Evolutionary conservation across 176 grass and related monocot genomes (phyloP).

Genomic region (Avena sativa): DNA sequence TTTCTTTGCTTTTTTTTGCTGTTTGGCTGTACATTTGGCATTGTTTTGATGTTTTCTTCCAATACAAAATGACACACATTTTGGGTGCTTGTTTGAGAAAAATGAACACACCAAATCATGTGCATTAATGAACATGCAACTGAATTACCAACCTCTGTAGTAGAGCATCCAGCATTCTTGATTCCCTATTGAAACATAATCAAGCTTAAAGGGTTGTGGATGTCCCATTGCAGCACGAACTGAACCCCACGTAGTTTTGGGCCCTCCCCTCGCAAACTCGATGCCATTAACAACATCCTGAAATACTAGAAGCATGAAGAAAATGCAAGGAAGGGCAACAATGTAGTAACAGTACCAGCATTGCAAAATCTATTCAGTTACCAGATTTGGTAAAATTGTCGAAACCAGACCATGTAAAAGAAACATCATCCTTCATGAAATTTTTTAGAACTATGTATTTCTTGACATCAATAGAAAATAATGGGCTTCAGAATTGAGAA

Average conservation of each 20-base stretch:
- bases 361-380: not conserved
- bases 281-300: slow-evolving; percentile 87
- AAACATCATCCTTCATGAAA: not conserved
- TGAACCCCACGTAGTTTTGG: slow-evolving; percentile 78
- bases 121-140: not conserved
- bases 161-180: slow-evolving; percentile 83
- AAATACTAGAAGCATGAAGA: slow-evolving; percentile 26
- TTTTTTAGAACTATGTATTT: not conserved
- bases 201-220: slow-evolving; percentile 78
- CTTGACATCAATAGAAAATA: not conserved
- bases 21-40: not conserved
- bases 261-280: slow-evolving; percentile 84
- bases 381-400: not conserved
- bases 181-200: slow-evolving; percentile 89
- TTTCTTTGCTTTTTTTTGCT: not conserved
- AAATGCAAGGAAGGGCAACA: slow-evolving; percentile 25
- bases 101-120: not conserved
- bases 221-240: slow-evolving; percentile 84
- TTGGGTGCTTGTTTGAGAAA: not conserved
- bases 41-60: not conserved
- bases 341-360: not conserved
- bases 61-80: not conserved
- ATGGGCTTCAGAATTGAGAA: not conserved
- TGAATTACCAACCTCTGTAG: slow-evolving; percentile 70
- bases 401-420: not conserved